Evolutionary conservation across 2,329 filamentous ascomycete species (phyloP), one percentile per base, ranked within the genome.

Genomic region (Colletotrichum scovillei): DNA sequence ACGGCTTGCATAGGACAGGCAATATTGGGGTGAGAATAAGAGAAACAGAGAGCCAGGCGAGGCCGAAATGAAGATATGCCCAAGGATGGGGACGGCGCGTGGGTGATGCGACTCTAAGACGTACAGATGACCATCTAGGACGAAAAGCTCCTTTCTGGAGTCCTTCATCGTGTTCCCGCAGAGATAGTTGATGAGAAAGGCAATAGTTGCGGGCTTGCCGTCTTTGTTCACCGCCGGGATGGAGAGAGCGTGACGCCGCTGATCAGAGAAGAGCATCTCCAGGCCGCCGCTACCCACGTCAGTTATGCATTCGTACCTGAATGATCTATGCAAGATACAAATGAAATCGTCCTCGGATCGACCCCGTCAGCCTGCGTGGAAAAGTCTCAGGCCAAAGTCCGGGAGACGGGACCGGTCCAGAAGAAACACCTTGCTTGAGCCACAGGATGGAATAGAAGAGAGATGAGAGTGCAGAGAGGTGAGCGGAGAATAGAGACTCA

Each of bases 261-360:
- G 87, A 81, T 98, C 93, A 38, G 92, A 91, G 84, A 99, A 99
- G 76, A 99, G 92, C 86, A 98, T 93, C 85, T 99, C 97, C 22
- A 99, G 90, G 26, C 97, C 97, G 75, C 97, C 97, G 76, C 97
- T 95, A 77, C 58, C 28, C 56, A 65, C 58, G 70, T 74, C 67
- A 66, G 67, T 63, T 4, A 70, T 56, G 49, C 58, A 53, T 52
- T 24, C 53, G 55, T 65, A 58, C 49, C 63, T 57, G 49, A 67
- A n/a, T 16, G 35, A 8, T n/a, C 11, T n/a, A 73, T 65, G 60
- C 66, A 60, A 57, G 46, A 19, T 52, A 28, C 24, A 46, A 58
- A 72, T 57, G 57, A 58, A 49, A 59, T 26, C 56, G 28, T n/a
- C 11, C 35, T 30, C 28, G 16, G 22, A 16, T 32, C 63, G 49